These are phyloP conservation scores for Alternaria gansuensis DNA, from an alignment of 2,329 filamentous ascomycete genomes.

Conservation along the genomic window DNA sequence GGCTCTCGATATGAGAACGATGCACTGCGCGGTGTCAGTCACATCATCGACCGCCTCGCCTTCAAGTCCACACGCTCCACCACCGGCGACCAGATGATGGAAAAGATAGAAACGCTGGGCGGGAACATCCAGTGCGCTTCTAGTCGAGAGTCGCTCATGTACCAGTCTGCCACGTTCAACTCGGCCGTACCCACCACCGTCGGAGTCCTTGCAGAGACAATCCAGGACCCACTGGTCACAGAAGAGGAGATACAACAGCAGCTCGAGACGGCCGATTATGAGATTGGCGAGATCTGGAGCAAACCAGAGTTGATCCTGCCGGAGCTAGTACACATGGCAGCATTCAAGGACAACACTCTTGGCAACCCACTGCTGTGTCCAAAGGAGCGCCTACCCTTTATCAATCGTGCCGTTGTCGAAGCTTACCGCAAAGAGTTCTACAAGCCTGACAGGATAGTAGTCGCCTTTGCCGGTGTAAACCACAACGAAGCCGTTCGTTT, in stretches of 20 bases:
- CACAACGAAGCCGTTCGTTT: conserved; percentile 81
- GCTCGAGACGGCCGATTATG: conserved; percentile 89
- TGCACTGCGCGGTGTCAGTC: conserved; percentile 85
- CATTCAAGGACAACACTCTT: conserved; percentile 94
- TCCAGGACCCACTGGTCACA: conserved; percentile 83
- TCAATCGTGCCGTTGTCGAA: conserved; percentile 76
- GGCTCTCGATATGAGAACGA: conserved; percentile 93
- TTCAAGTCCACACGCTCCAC: conserved; percentile 85
- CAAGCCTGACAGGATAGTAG: conserved; percentile 87
- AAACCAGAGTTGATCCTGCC: conserved; percentile 96
- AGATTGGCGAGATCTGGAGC: conserved; percentile 96
- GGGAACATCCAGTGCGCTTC: conserved; percentile 98
- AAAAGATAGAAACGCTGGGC: conserved; percentile 84
- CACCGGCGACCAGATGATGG: conserved; percentile 83
- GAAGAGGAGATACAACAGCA: conserved; percentile 88
- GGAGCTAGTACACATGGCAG: conserved; percentile 93
- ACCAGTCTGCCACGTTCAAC: conserved; percentile 98
- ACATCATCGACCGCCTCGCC: conserved; percentile 93
- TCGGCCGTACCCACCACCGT: conserved; percentile 84
- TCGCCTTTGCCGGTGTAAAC: conserved; percentile 91
- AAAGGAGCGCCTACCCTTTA: conserved; percentile 77
- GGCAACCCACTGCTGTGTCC: conserved; percentile 94
- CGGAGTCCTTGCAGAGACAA: conserved; percentile 89
- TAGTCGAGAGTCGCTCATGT: conserved; percentile 96
- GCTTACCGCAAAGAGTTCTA: conserved; percentile 86